These are phyloP conservation scores for Saccharomyces hybrid DNA, from an alignment of 1,139 yeast species.

Conservation along the genomic window DNA sequence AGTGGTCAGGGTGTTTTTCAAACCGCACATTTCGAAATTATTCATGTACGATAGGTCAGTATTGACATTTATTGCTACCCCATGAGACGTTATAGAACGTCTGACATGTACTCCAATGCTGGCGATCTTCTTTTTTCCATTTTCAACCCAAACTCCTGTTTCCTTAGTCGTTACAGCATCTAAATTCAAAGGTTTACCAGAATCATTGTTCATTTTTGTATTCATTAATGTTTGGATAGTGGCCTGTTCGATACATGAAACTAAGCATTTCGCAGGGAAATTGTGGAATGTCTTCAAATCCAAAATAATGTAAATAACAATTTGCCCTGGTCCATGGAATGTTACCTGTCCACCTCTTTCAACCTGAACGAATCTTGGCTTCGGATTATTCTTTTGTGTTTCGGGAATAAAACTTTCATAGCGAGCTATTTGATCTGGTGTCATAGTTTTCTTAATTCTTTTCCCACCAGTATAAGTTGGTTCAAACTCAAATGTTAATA, in stretches of 20 bases:
- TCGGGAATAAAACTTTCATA: conserved; percentile 25
- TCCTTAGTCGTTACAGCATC: conserved; percentile 50
- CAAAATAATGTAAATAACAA: conserved; percentile 75
- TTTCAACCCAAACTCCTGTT: conserved; percentile 80
- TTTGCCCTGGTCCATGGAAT: conserved; percentile 94
- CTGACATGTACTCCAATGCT: conserved; percentile 87
- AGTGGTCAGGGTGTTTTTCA: conserved; percentile 47
- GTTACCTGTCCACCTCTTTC: conserved; percentile 96
- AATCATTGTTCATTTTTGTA: conserved; percentile 20
- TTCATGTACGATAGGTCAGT: conserved; percentile 72
- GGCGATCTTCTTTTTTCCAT: conserved; percentile 58
- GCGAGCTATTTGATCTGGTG: conserved; percentile 30
- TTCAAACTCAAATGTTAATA: conserved; percentile 73
- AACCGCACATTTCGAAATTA: conserved; percentile 76
- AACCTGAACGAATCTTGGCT: conserved; percentile 55
- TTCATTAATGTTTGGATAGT: conserved; percentile 46
- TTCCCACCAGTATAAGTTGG: conserved; percentile 89
- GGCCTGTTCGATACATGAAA: conserved; percentile 59
- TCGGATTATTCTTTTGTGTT: conserved; percentile 32
- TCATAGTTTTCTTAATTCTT: conserved; percentile 51
- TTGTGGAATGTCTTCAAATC: conserved; percentile 58
- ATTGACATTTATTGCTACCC: conserved; percentile 70
- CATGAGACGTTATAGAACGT: conserved; percentile 81
- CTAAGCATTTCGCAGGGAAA: conserved; percentile 68
- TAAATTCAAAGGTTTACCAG: conserved; percentile 35